Evolutionary conservation across 352 stramenopile species (phyloP).

Genomic region (Blastocystis sp.): DNA sequence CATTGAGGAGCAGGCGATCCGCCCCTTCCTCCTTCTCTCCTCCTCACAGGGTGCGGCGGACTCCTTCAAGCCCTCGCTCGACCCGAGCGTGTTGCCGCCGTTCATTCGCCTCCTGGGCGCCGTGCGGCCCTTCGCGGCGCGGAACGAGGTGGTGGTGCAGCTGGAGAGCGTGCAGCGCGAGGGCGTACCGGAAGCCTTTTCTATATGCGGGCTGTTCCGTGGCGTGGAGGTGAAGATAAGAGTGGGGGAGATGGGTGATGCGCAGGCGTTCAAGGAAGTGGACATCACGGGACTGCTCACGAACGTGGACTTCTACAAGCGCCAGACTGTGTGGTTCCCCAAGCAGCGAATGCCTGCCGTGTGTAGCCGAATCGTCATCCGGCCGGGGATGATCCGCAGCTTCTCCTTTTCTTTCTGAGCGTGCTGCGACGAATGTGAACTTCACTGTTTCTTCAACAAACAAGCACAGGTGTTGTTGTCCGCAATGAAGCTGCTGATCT

Average conservation of each 20-base stretch:
- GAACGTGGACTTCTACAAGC: too few relatives aligned
- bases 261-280: conserved; percentile 47
- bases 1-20: too few relatives aligned
- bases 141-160: conserved; percentile 6
- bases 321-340: background rate
- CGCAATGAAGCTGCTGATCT: conserved; percentile 54
- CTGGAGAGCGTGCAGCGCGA: background rate
- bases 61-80: too few relatives aligned
- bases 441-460: conserved; percentile 55
- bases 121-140: background rate
- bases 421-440: background rate
- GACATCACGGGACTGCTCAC: conserved; percentile 27
- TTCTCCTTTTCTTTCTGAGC: background rate
- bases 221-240: background rate
- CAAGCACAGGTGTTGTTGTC: conserved; percentile 17
- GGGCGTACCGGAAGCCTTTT: too few relatives aligned
- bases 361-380: background rate
- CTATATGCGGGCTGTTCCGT: background rate
- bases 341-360: background rate
- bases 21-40: too few relatives aligned
- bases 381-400: background rate
- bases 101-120: background rate
- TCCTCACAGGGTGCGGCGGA: too few relatives aligned
- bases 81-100: background rate
- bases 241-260: background rate